Evolutionary conservation across 78 protist genomes (phyloP).

Genomic region (Dictyostelium discoideum): dicty_2.7 NC_007089.4:1391501-1392000

Average conservation of each 20-base stretch:
- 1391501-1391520: constrained; percentile 23
- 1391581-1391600: constrained; percentile 32
- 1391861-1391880: too few relatives aligned
- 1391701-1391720: background rate
- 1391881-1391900: too few relatives aligned
- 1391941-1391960: too few relatives aligned
- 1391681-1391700: background rate
- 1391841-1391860: too few relatives aligned
- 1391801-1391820: background rate
- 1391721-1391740: background rate
- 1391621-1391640: constrained; percentile 15
- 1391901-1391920: too few relatives aligned
- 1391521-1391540: background rate
- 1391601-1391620: constrained; percentile 49
- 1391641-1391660: constrained; percentile 29
- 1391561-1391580: constrained; percentile 13
- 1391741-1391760: background rate
- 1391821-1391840: too few relatives aligned
- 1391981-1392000: too few relatives aligned
- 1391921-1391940: too few relatives aligned
- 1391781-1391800: background rate
- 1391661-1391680: background rate
- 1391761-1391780: background rate
- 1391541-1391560: constrained; percentile 19
- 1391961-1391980: too few relatives aligned